Percentiles rank a stretch among this genome's conserved stretches.
These are phyloP conservation scores for Euphrasia confusa DNA, from an alignment of 257 asterid genomes.

Conservation along the genomic window DNA sequence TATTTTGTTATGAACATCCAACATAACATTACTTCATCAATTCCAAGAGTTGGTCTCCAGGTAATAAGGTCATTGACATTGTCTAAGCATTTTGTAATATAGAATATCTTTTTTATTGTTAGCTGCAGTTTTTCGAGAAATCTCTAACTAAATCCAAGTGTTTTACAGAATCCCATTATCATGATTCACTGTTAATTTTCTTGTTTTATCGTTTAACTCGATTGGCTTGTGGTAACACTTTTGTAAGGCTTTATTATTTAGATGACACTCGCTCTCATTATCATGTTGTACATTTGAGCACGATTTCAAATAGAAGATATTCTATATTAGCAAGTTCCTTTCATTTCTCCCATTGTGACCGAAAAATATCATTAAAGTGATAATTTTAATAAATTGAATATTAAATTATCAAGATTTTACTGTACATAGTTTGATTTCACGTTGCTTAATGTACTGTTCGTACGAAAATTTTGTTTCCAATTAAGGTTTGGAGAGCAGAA, in stretches of 20 bases:
- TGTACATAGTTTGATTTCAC: too few species aligned
- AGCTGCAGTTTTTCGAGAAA: background rate
- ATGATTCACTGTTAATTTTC: conserved; percentile 6
- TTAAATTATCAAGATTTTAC: too few species aligned
- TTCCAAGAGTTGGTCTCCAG: conserved; percentile 94
- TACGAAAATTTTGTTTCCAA: background rate
- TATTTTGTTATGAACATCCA: conserved; percentile 53
- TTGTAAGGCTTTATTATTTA: background rate
- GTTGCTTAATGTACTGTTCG: conserved; percentile 13
- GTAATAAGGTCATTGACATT: conserved; percentile 31
- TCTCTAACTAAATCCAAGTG: background rate
- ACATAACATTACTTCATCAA: conserved; percentile 86
- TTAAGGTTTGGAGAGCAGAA: conserved; percentile 92
- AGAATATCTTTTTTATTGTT: conserved; percentile 1
- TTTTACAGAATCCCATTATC: background rate
- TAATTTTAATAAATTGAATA: too few species aligned
- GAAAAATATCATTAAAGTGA: too few species aligned
- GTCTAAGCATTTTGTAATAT: background rate
- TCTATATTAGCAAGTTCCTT: too few species aligned
- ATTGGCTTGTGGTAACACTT: background rate
- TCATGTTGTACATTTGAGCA: background rate
- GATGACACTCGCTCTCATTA: background rate
- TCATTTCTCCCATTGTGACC: too few species aligned
- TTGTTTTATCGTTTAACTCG: background rate
- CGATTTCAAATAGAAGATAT: too few species aligned